phyloP scores from a whole-genome alignment of 2,329 filamentous ascomycete species.

The Exophiala sideris region DNA sequence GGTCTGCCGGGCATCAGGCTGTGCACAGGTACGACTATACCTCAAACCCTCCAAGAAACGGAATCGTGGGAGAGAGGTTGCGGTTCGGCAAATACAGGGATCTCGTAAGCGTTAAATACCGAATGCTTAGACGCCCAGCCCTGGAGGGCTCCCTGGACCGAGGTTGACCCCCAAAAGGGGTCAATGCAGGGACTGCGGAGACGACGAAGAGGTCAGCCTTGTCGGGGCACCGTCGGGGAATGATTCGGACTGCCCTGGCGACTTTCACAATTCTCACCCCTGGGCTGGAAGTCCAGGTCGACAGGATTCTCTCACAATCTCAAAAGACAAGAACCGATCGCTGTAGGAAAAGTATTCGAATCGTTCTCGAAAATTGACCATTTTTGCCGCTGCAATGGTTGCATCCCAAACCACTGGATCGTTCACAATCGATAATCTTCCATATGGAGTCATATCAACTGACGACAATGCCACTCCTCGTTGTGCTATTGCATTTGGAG shows the following conservation, averaged over 20 bases:
- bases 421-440: conserved; percentile 18
- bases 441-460: conserved; percentile 17
- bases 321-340: too few relatives aligned
- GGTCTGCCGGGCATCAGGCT: background rate
- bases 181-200: too few relatives aligned
- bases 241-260: too few relatives aligned
- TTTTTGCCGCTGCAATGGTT: background rate
- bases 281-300: too few relatives aligned
- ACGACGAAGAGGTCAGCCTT: too few relatives aligned
- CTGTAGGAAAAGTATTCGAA: too few relatives aligned
- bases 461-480: background rate
- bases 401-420: background rate
- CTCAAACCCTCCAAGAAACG: background rate
- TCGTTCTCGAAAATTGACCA: too few relatives aligned
- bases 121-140: background rate
- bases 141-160: background rate
- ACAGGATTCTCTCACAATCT: too few relatives aligned
- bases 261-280: too few relatives aligned
- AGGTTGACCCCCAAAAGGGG: background rate
- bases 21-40: background rate
- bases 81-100: background rate
- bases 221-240: too few relatives aligned
- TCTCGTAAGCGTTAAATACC: background rate
- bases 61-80: background rate
- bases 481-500: conserved; percentile 13